These are phyloP conservation scores for Groenewaldozyma tartarivorans DNA, from an alignment of 805 yeast species.

Conservation along the genomic window DNA sequence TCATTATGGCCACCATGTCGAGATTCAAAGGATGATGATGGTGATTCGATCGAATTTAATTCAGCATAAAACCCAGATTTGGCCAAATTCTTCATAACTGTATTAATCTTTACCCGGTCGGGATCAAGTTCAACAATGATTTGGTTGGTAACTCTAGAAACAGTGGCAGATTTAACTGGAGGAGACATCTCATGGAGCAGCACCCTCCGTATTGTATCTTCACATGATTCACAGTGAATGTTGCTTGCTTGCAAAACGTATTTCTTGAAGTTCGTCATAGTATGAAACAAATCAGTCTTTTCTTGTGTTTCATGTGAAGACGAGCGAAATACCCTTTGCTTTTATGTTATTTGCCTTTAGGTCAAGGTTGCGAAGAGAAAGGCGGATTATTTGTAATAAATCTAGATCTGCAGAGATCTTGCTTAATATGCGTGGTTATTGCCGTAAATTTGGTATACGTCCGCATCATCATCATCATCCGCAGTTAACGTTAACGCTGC, in stretches of 20 bases:
- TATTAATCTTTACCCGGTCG: slow-evolving; percentile 11
- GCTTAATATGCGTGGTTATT: too few relatives aligned
- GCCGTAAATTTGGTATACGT: too few relatives aligned
- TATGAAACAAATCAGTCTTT: too few relatives aligned
- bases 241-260: slow-evolving; percentile 29
- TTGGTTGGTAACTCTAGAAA: slow-evolving; percentile 20
- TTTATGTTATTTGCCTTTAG: too few relatives aligned
- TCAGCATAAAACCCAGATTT: slow-evolving; percentile 21
- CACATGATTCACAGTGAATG: slow-evolving; percentile 50
- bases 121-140: slow-evolving; percentile 22
- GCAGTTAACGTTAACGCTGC: too few relatives aligned
- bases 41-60: slow-evolving; percentile 8
- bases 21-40: background rate
- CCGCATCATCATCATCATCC: too few relatives aligned
- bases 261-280: too few relatives aligned
- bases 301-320: too few relatives aligned
- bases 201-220: slow-evolving; percentile 27
- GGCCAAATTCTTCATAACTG: slow-evolving; percentile 13
- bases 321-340: too few relatives aligned
- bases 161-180: slow-evolving; percentile 10
- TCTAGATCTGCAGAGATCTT: too few relatives aligned
- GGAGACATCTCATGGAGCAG: slow-evolving; percentile 23
- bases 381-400: too few relatives aligned
- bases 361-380: too few relatives aligned
- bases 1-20: background rate